Conservation (phyloP, 2,329 filamentous ascomycete genomes). For the Xylaria sp. region DNA sequence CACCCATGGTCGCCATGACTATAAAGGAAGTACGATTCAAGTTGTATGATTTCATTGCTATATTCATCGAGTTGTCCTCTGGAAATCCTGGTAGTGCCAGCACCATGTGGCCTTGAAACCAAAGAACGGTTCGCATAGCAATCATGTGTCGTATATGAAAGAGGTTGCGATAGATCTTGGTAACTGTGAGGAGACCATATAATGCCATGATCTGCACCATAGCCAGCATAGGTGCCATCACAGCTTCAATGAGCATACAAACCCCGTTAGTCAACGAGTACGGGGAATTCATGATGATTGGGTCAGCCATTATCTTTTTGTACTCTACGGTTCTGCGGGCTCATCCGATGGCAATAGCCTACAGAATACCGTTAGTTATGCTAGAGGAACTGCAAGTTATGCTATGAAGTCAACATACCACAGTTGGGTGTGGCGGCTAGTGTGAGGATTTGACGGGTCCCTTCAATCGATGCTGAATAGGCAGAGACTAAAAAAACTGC, state of each 20-base stretch:
- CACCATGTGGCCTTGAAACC: not conserved
- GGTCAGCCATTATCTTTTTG: not conserved
- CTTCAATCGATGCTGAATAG: not conserved
- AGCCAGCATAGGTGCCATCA: not conserved
- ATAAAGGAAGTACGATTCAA: not conserved
- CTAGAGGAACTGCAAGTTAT: too few species aligned
- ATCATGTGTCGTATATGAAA: not conserved
- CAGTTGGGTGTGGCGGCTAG: too few species aligned
- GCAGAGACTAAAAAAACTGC: not conserved
- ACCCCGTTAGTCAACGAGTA: not conserved
- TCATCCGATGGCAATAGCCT: not conserved
- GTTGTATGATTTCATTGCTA: not conserved
- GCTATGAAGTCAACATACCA: too few species aligned
- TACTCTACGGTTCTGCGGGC: not conserved
- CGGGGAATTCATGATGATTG: not conserved
- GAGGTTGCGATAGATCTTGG: not conserved
- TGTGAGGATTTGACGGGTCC: too few species aligned
- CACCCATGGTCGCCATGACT: not conserved
- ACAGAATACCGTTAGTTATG: too few species aligned
- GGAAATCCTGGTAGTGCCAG: not conserved
- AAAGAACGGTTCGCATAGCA: not conserved
- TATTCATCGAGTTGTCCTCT: not conserved
- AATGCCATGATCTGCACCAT: not conserved
- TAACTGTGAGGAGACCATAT: not conserved
- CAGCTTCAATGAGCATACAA: too few species aligned